These are phyloP conservation scores for Fusarium dimerum DNA, from an alignment of 2,329 filamentous ascomycete genomes.

Conservation along the genomic window DNA sequence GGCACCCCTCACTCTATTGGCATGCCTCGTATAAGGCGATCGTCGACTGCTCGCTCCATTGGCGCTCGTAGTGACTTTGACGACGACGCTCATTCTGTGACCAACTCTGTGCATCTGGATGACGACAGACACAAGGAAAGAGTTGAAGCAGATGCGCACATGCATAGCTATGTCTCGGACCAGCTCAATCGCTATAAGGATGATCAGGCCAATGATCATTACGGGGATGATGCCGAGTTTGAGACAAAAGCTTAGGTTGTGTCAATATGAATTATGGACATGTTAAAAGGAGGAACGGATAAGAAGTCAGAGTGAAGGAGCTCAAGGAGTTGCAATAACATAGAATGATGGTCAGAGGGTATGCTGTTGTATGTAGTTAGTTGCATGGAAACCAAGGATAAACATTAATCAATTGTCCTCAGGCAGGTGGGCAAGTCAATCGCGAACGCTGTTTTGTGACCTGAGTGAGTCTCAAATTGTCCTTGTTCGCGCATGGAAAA, in stretches of 20 bases:
- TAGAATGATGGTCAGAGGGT: neutral
- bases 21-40: conserved; percentile 66
- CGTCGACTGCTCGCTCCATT: conserved; percentile 81
- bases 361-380: neutral
- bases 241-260: conserved; percentile 41
- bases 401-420: neutral
- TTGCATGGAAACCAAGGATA: neutral
- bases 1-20: conserved; percentile 38
- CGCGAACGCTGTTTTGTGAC: no score
- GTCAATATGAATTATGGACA: neutral
- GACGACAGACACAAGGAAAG: conserved; percentile 50
- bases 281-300: neutral
- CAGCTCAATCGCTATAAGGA: conserved; percentile 71
- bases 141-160: conserved; percentile 64
- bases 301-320: neutral
- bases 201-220: conserved; percentile 26
- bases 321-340: neutral
- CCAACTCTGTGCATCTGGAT: conserved; percentile 35
- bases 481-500: neutral
- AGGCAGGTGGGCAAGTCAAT: no score
- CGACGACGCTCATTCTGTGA: conserved; percentile 36
- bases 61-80: conserved; percentile 80
- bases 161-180: conserved; percentile 79
- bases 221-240: conserved; percentile 46
- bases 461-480: no score